Conservation (phyloP, 495 filamentous ascomycete species). For the Penicillium malachiteum region DNA sequence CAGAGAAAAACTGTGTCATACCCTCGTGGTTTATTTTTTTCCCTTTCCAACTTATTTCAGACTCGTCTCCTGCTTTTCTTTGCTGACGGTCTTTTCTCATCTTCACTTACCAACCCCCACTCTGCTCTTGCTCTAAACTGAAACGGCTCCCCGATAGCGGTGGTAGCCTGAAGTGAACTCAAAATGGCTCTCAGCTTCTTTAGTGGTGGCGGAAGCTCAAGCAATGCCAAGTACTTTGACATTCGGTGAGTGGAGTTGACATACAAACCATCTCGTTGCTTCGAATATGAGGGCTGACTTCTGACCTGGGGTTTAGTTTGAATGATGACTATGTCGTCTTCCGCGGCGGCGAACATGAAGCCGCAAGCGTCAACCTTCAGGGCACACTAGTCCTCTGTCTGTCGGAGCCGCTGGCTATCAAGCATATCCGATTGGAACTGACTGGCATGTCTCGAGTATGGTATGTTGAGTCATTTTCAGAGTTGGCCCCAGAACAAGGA, state of each 20-base stretch:
- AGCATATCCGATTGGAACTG: constrained; percentile 68
- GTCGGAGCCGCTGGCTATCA: constrained; percentile 64
- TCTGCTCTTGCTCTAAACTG: background rate
- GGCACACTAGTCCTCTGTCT: constrained; percentile 76
- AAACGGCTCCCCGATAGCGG: constrained; percentile 22
- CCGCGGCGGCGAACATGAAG: constrained; percentile 71
- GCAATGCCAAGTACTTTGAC: constrained; percentile 55
- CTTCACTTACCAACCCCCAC: constrained; percentile 1
- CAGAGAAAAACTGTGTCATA: constrained; percentile 19
- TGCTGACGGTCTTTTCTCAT: background rate
- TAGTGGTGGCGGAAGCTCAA: constrained; percentile 45
- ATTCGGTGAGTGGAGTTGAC: constrained; percentile 44
- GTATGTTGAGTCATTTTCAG: constrained; percentile 45
- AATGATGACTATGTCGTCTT: constrained; percentile 79
- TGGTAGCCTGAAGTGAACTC: constrained; percentile 22
- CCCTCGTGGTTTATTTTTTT: constrained; percentile 13
- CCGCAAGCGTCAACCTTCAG: constrained; percentile 69
- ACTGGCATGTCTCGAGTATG: constrained; percentile 68
- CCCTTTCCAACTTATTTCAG: background rate
- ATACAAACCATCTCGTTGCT: background rate
- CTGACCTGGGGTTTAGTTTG: constrained; percentile 50
- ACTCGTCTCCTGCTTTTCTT: constrained; percentile 2
- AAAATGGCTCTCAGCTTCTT: constrained; percentile 54
- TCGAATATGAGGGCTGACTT: background rate
- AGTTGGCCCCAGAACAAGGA: background rate